Conservation (phyloP, 768 basidiomycete genomes). For the Lactarius pseudohatsudake region DNA sequence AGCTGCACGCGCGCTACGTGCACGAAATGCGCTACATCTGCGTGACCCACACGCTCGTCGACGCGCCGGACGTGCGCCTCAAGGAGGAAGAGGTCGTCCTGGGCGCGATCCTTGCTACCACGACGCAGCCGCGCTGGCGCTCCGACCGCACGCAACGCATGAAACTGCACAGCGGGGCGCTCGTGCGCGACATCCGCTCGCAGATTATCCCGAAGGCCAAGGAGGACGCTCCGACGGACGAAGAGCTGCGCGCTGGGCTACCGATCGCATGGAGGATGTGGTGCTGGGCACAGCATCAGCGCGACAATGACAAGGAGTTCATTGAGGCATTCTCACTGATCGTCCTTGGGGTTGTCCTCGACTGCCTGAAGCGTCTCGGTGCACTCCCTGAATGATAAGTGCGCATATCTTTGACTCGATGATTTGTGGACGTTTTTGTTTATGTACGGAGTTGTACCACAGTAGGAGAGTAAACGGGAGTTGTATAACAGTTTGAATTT, state of each 20-base stretch:
- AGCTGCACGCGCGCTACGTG: conserved; percentile 51
- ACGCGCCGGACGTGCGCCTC: conserved; percentile 53
- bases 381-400: background rate
- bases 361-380: conserved; percentile 9
- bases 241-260: conserved; percentile 41
- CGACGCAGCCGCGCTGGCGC: conserved; percentile 60
- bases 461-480: no score
- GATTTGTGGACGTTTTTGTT: background rate
- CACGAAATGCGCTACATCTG: conserved; percentile 75
- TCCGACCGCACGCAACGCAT: conserved; percentile 60
- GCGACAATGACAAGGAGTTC: conserved; percentile 29
- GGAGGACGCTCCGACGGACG: background rate
- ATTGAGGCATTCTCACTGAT: conserved; percentile 67
- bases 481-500: no score
- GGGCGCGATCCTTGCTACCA: conserved; percentile 75
- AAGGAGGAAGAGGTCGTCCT: conserved; percentile 73
- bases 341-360: conserved; percentile 42
- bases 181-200: conserved; percentile 51
- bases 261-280: conserved; percentile 64
- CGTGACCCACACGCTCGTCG: conserved; percentile 63
- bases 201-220: conserved; percentile 32
- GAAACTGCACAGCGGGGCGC: conserved; percentile 52
- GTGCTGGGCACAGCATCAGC: conserved; percentile 50
- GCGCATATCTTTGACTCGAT: background rate
- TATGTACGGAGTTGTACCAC: no score